Percentiles rank a stretch among this genome's conserved stretches.
These are phyloP conservation scores for Colletotrichum navitas DNA, from an alignment of 2,329 filamentous ascomycete genomes.

Conservation along the genomic window DNA sequence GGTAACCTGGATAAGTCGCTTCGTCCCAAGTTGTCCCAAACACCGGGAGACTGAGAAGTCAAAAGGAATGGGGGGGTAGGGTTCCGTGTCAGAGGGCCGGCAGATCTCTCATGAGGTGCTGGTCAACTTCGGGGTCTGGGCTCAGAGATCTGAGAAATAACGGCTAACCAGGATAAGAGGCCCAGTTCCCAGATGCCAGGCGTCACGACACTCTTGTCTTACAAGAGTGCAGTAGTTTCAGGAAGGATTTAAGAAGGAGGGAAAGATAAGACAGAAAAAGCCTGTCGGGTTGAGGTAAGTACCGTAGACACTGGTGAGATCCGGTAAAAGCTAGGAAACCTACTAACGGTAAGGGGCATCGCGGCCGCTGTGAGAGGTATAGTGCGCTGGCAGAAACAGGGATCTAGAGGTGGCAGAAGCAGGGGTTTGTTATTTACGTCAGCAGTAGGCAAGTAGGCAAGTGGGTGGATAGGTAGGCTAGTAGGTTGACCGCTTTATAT, in stretches of 20 bases:
- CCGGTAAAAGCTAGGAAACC: no score
- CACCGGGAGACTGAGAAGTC: not conserved
- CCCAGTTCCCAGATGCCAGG: conserved; percentile 4
- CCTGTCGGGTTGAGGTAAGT: conserved; percentile 13
- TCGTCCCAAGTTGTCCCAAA: conserved; percentile 6
- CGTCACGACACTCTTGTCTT: conserved; percentile 12
- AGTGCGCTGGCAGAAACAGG: no score
- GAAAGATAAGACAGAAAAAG: conserved; percentile 13
- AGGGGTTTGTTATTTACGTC: no score
- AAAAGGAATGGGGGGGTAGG: not conserved
- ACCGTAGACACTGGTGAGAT: no score
- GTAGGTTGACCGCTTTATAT: no score
- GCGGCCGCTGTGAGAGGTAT: no score
- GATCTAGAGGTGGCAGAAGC: no score
- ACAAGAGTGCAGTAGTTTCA: conserved; percentile 35
- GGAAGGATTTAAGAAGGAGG: conserved; percentile 17
- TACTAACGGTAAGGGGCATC: no score
- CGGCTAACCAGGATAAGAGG: conserved; percentile 3
- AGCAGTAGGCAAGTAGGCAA: no score
- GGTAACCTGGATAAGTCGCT: conserved; percentile 1
- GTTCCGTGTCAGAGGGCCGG: conserved; percentile 11
- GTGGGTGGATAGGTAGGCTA: no score
- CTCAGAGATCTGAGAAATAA: not conserved
- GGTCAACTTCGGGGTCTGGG: not conserved
- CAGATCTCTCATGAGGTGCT: not conserved